Evolutionary conservation across 371 early-diverging fungal genomes (phyloP), one percentile per base, ranked within the genome.

Genomic region (Massospora cicadina): DNA sequence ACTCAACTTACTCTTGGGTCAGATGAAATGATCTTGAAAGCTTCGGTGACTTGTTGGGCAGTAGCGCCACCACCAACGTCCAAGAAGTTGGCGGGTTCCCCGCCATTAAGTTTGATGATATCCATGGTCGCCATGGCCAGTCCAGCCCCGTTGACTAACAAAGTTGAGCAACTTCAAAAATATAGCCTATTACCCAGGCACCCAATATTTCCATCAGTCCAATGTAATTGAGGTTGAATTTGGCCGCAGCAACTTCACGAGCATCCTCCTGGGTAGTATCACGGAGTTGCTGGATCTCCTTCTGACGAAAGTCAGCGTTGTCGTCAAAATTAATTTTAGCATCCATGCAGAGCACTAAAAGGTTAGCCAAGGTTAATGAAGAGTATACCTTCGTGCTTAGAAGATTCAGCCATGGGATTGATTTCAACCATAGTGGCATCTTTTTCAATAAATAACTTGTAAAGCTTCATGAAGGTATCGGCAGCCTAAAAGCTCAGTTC

Each of bases 61-160:
- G 90, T 91, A 67, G 98, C 94, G 72, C 90, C 85, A 71, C 98
- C 98, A 70, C 98, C 98, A 68, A 98, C 96, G 75, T 98, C 97
- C 72, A 98, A 85, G 79, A 98, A 98, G 87, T 98, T 98, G 71
- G 96, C 98, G n/a, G 98, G 98, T 72, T 91, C 93, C 59, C 97
- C 97, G 69, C 97, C 98, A 79, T 95, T 84, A 63, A 98, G 84
- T 80, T 95, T 95, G 77, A 96, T 93, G 72, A 98, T 94, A 79
- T 98, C 98, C 97, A 95, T 94, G 65, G 98, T 98, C 63, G 97
- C 91, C 98, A 96, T 98, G 75, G 97, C 98, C 64, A 98, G 84
- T 74, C 98, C 98, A 65, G 98, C 97, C 69, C 98, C 98, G 77
- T 98, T 98, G 71, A 96, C 97, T 78, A 58, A 26, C 21, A 12